Evolutionary conservation across 2,329 filamentous ascomycete species (phyloP), one percentile per base, ranked within the genome.

Genomic region (Calonectria crousiana): DNA sequence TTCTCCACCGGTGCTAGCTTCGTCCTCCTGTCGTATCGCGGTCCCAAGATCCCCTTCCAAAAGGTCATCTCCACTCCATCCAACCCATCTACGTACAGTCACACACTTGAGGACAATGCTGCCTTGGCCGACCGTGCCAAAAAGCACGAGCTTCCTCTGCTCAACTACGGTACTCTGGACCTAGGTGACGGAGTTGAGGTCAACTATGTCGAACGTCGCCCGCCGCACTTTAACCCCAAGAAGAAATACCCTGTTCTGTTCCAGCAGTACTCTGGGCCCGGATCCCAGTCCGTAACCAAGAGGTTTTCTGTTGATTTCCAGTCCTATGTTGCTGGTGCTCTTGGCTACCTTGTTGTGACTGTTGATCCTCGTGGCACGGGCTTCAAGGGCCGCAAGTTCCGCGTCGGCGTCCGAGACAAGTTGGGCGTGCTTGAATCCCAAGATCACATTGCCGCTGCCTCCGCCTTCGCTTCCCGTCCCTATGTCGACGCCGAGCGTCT

Each of bases 241-340:
- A 96, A 94, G 85, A 92, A 94, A 82, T 98, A 99, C 79, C 97
- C 97, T 0, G 95, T 99, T 1, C 90, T 99, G 6, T 99, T 99
- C 88, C 93, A 95, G 81, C 93, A 98, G 73, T 99, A 99, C 87
- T 96, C 95, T 30, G 97, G 97, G 0, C 97, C 97, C 0, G 95
- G 94, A n/a, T 98, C 95, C 23, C 97, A 99, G 83, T 91, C 91
- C 10, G 97, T 99, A 2, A 89, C 91, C 79, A 96, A 96, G 83
- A 90, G 85, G 71, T 99, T 98, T 86, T 85, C 84, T 13, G 92
- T 99, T 73, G 94, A 98, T 83, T 99, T 98, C 83, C 95, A 98
- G 82, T 91, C 95, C 9, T 98, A 97, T 82, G 88, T 98, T 52
- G 95, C 97, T 38, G 93, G 95, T 0, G 92, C 88, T 26, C 90